These are phyloP conservation scores for Auricularia cornea DNA, from an alignment of 768 basidiomycete genomes.

Conservation along the genomic window DNA sequence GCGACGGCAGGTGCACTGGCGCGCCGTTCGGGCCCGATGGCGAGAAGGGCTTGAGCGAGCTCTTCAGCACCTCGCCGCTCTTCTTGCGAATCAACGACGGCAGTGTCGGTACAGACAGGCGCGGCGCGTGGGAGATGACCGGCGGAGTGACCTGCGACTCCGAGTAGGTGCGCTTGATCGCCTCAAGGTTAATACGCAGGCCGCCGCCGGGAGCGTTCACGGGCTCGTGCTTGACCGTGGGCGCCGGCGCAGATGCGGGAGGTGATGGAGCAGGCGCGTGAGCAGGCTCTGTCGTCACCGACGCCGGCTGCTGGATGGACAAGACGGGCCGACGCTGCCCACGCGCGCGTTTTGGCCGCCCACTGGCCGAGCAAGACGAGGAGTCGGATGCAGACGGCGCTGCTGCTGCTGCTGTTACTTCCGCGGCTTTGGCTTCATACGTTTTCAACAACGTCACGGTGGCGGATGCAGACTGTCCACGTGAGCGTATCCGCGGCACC, in stretches of 20 bases:
- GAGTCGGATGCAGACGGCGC: not conserved
- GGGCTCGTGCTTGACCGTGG: not conserved
- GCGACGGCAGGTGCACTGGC: constrained; percentile 1
- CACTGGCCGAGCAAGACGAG: not conserved
- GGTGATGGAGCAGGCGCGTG: not conserved
- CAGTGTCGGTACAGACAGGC: not conserved
- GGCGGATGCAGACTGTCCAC: not conserved
- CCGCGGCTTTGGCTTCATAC: not conserved
- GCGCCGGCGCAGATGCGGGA: not conserved
- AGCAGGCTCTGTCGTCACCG: not conserved
- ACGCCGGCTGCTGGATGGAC: not conserved
- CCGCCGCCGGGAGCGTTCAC: not conserved
- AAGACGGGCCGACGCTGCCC: not conserved
- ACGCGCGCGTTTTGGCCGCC: not conserved
- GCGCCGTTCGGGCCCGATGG: not conserved
- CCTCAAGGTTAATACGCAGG: not conserved
- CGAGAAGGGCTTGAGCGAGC: constrained; percentile 70
- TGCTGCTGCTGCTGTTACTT: not conserved
- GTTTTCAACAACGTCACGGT: not conserved
- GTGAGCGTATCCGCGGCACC: not conserved
- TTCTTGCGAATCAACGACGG: constrained; percentile 73
- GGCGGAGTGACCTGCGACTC: not conserved
- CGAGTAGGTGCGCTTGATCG: not conserved
- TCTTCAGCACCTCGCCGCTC: constrained; percentile 87
- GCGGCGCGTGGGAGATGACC: not conserved